Evolutionary conservation across 2,329 filamentous ascomycete species (phyloP).

Genomic region (Celoporthe dispersa): DNA sequence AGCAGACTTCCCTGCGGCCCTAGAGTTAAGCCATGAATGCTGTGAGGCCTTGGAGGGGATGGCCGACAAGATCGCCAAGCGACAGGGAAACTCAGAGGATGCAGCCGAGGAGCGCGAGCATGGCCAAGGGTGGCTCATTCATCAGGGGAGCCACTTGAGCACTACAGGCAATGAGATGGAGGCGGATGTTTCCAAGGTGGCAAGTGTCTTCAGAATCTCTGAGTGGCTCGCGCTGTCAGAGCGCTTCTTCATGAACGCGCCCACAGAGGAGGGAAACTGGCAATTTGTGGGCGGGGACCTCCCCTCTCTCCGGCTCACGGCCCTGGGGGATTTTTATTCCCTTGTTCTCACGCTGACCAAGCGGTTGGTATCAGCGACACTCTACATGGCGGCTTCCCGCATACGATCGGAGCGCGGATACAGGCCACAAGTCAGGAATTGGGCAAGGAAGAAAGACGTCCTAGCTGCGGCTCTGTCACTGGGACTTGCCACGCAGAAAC

Average conservation of each 20-base stretch:
- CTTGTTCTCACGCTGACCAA: constrained; percentile 70
- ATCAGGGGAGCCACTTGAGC: constrained; percentile 36
- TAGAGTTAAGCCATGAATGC: constrained; percentile 71
- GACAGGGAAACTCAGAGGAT: constrained; percentile 68
- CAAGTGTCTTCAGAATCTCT: constrained; percentile 57
- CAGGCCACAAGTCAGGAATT: constrained; percentile 35
- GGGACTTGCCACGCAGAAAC: constrained; percentile 44
- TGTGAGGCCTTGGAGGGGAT: constrained; percentile 68
- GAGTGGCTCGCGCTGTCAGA: constrained; percentile 68
- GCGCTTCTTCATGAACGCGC: constrained; percentile 76
- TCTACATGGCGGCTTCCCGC: constrained; percentile 74
- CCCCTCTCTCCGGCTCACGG: constrained; percentile 75
- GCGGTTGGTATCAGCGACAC: constrained; percentile 68
- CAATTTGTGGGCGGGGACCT: constrained; percentile 56
- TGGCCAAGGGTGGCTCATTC: constrained; percentile 70
- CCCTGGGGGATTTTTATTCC: constrained; percentile 75
- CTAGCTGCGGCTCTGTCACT: constrained; percentile 54
- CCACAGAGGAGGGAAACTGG: constrained; percentile 70
- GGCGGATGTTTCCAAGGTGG: constrained; percentile 23
- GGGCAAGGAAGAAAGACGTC: constrained; percentile 52
- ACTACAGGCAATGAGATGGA: constrained; percentile 29
- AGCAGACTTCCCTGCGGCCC: constrained; percentile 68
- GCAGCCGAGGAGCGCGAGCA: constrained; percentile 62
- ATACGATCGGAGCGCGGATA: constrained; percentile 54
- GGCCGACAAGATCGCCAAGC: constrained; percentile 67